Evolutionary conservation across 2,329 filamentous ascomycete genomes (phyloP), one percentile per base, ranked within the genome.

Genomic region (Leptographium wingfieldii): DNA sequence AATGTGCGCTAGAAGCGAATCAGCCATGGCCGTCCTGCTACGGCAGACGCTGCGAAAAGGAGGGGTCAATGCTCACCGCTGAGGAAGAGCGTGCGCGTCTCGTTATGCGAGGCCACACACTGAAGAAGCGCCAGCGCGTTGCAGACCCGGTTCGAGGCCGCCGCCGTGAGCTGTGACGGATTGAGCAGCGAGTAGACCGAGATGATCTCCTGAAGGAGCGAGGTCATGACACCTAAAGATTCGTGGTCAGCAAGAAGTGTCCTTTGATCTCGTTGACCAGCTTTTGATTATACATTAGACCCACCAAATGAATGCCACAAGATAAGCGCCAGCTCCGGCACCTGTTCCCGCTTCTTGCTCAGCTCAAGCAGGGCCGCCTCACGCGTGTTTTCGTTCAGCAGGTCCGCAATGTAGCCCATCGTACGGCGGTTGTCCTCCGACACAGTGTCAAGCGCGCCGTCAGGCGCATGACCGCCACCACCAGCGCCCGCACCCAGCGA

Each of bases 341-440:
- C 94, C 74, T 97, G 94, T 74, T 99, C 94, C 60, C 94, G 81
- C 81, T 99, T 99, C 80, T 99, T 99, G 76, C 92, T 97, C 57
- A 99, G 80, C 73, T 99, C 94, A 69, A 99, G 80, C 59, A 99
- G 80, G 56, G 94, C 94, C 5, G 90, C 86, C 76, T 97, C 94
- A 64, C 94, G 83, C 33, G 91, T 92, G 67, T 81, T 85, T 65
- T 92, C 88, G 71, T 91, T 92, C 70, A 97, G 81, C 61, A 96
- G 80, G 71, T 96, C 92, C 59, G 92, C 90, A 64, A 96, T 94
- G 79, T 90, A 96, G 64, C 85, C 85, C 73, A 96, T 84, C n/a
- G 95, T 94, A 65, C 92, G 84, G 66, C 90, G 83, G 73, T 96
- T 96, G 71, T 96, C 92, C 71, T 96, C 92, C 22, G 86, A 90